Base-by-base conservation (phyloP, 2,329 filamentous ascomycete genomes). In the Plectosphaerella plurivora region DNA sequence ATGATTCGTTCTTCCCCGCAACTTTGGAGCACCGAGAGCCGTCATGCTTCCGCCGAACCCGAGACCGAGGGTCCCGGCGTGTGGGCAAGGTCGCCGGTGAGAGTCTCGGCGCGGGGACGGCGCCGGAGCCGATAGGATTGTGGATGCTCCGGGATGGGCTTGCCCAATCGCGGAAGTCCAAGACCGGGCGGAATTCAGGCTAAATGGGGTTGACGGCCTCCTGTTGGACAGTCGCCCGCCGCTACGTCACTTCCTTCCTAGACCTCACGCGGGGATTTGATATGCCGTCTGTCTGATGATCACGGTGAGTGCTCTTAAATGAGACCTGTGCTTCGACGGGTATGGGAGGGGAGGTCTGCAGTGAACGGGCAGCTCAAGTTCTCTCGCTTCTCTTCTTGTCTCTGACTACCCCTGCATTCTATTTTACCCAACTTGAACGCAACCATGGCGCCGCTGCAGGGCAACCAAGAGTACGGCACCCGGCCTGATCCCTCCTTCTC, bases 391-490 rank as follows among this genome's bases (percentile, higher is more conserved):
- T 33, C 28, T 33, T 33, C 28, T 33, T 12, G 28, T 12, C 28
- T 33, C 11, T 33, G 28, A 33, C 28, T 33, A 39, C 15, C 16
- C 37, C 37, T 18, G 16, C 37, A 16, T 39, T 14, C 3, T 22
- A 3, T 22, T 39, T 16, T n/a, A 5, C 36, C 16, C 9, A 24
- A 14, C 16, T 14, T 22, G 22, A 22, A 22, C 22, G 15, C 36
- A 33, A 28, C 20, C 47, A 49, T 49, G 47, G 36, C 47, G 28
- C 47, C 47, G n/a, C 35, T 50, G 25, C 47, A 50, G 37, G 47
- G 51, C n/a, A 53, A 53, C 41, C 51, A 53, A 25, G 51, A 53
- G 22, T 53, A 53, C 35, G 51, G 51, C 42, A 50, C 47, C 12
- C 35, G 47, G 42, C 51, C 51, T 15, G 51, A 53, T 18, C 51